A percentile compares a stretch with the other conserved stretches of the same genome.
phyloP scores from a whole-genome alignment of 805 yeast species.

The Ogataea ganodermae region DNA sequence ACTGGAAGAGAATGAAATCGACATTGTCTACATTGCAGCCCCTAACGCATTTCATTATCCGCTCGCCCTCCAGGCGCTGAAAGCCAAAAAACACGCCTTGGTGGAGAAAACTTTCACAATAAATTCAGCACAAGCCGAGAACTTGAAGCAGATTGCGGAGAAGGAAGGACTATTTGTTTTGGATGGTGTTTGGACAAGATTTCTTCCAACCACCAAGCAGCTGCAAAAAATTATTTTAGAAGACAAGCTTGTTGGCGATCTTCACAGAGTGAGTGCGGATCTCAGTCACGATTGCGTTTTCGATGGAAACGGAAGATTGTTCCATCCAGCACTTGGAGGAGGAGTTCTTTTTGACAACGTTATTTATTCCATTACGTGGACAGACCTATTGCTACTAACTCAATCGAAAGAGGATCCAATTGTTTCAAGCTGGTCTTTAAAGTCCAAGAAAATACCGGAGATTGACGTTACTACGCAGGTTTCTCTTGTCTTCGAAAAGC shows the following conservation, averaged over 20 bases:
- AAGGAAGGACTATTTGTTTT: constrained; percentile 45
- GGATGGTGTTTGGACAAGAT: constrained; percentile 62
- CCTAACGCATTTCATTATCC: constrained; percentile 54
- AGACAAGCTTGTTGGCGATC: constrained; percentile 43
- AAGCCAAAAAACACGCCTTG: constrained; percentile 49
- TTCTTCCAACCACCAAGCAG: constrained; percentile 45
- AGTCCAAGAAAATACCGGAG: constrained; percentile 36
- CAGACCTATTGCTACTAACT: constrained; percentile 41
- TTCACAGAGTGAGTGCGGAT: constrained; percentile 46
- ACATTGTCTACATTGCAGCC: constrained; percentile 53
- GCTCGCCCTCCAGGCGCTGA: constrained; percentile 43
- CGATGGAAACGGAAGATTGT: constrained; percentile 31
- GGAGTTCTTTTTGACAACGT: constrained; percentile 61
- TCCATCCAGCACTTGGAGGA: constrained; percentile 50
- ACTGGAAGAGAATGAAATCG: constrained; percentile 40
- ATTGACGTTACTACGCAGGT: constrained; percentile 45
- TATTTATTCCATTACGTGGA: constrained; percentile 50
- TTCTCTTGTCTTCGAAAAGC: constrained; percentile 39
- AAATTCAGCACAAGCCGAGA: constrained; percentile 45
- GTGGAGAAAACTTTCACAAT: constrained; percentile 59
- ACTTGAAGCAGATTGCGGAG: constrained; percentile 44
- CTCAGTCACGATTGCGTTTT: constrained; percentile 25
- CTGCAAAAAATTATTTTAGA: constrained; percentile 37
- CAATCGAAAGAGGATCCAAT: constrained; percentile 25
- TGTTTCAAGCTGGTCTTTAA: constrained; percentile 34